Base-by-base conservation (phyloP, 768 basidiomycete species). In the Mycena crocata region DNA sequence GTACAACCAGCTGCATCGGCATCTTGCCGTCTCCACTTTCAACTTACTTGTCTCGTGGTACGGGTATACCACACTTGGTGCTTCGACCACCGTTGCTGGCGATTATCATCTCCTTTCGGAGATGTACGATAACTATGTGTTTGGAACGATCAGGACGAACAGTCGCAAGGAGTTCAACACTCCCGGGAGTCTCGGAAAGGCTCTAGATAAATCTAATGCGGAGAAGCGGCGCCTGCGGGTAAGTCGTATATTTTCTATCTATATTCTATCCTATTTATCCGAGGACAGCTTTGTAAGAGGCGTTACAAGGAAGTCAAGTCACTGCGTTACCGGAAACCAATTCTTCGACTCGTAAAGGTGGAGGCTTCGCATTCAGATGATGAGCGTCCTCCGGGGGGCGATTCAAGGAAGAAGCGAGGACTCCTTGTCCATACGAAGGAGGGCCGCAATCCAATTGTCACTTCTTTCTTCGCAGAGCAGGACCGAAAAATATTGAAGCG, bases 91-190 rank as follows among this genome's bases (percentile, higher is more conserved):
- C 21, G 10, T 52, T 19, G 46, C 64, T 9, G 19, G 44, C 4
- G 24, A 66, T 37, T 15, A 24, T 2, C 23, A 30, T 3, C 54
- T 67, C 31, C 46, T 67, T 28, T 7, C n/a, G 21, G 60, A 67
- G 19, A 57, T 67, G 59, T 67, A 67, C 60, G 60, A 67, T 34
- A 62, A 62, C 40, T 67, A 48, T 34, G 21, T 24, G 13, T 62
- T 56, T 46, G 66, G 57, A 24, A 66, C 57, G 26, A 45, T 66
- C 1, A 35, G 59, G 8, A 44, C 62, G 55, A 62, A 57, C 26
- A 61, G 54, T 31, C 50, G 21, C n/a, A 57, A 44, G 48, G 66
- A 67, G 55, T 40, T 46, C 19, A 54, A 48, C 0, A 28, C 52
- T 28, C 59, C 66, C 5, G 66, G 66, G 9, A 62, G 59, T 45